Evolutionary conservation across 371 early-diverging fungal genomes (phyloP).

Genomic region (Apophysomyces trapeziformis): DNA sequence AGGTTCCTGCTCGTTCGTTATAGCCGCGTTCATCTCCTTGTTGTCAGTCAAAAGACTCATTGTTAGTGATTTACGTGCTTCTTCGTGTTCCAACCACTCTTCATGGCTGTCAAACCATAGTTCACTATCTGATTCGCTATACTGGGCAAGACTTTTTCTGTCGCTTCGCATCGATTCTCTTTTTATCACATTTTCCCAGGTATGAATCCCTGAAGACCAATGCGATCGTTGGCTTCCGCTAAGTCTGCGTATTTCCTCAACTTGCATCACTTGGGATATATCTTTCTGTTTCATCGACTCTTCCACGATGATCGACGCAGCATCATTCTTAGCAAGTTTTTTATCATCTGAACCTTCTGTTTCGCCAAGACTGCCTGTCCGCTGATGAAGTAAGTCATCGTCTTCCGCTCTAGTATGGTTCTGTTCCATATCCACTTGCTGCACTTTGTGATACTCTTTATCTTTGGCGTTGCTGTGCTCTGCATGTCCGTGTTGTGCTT

Average conservation of each 20-base stretch:
- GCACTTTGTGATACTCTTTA: too few species aligned
- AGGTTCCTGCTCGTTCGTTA: neutral
- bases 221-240: constrained; percentile 42
- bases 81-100: constrained; percentile 8
- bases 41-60: neutral
- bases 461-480: too few species aligned
- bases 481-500: too few species aligned
- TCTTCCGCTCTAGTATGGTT: too few species aligned
- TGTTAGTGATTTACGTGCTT: constrained; percentile 2
- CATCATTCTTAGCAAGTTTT: too few species aligned
- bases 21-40: neutral
- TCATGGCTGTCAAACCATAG: constrained; percentile 26
- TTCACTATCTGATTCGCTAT: constrained; percentile 20
- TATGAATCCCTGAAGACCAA: constrained; percentile 37
- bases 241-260: constrained; percentile 21
- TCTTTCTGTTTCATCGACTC: neutral
- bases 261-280: neutral
- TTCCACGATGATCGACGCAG: neutral
- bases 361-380: neutral
- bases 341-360: neutral
- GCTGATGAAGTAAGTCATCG: too few species aligned
- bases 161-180: constrained; percentile 24
- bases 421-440: too few species aligned
- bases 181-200: constrained; percentile 24
- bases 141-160: constrained; percentile 17